Evolutionary conservation across 2,329 filamentous ascomycete species (phyloP), one percentile per base, ranked within the genome.

Genomic region (Mycogone perniciosa): DNA sequence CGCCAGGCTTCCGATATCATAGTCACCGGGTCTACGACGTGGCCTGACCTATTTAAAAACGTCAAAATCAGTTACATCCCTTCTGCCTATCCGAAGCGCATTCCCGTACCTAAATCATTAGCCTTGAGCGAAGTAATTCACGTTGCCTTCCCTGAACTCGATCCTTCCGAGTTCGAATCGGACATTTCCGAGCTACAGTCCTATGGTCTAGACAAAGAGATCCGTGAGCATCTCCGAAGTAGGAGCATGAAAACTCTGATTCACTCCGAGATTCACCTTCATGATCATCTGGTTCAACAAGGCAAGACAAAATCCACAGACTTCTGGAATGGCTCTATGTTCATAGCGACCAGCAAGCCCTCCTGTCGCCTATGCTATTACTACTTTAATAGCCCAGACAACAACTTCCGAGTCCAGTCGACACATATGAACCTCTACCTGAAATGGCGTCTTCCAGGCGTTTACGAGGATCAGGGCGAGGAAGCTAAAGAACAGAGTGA

Each of bases 391-490:
- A 13, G 35, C 2, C 44, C 47, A 1, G 10, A 8, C 0, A 52
- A 54, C 0, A 59, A 64, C n/a, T 48, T 58, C 3, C 27, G 48
- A 4, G 56, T 66, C 4, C 58, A 64, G 3, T 31, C 54, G 2
- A 47, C 62, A 5, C 68, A 70, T 44, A 20, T 55, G 4, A 71
- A 70, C 7, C 44, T 70, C 0, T 70, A 71, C 50, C 31, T 48
- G 9, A 63, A 63, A 13, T 71, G 68, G 67, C 54, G 63, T 0
- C 50, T 62, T 2, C 67, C 68, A 0, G 61, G 67, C 31, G 48
- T 64, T 2, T 57, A 48, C 31, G 34, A 30, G 1, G 31, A 50
- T 5, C 50, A 55, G 11, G 53, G 37, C n/a, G 13, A 42, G 11
- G 39, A 42, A 42, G 39, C 27, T 9, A 42, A 42, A 30, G 7